Evolutionary conservation across 1,284 basidiomycete species (phyloP), one percentile per base, ranked within the genome.

Genomic region (Farysia itapuensis): DNA sequence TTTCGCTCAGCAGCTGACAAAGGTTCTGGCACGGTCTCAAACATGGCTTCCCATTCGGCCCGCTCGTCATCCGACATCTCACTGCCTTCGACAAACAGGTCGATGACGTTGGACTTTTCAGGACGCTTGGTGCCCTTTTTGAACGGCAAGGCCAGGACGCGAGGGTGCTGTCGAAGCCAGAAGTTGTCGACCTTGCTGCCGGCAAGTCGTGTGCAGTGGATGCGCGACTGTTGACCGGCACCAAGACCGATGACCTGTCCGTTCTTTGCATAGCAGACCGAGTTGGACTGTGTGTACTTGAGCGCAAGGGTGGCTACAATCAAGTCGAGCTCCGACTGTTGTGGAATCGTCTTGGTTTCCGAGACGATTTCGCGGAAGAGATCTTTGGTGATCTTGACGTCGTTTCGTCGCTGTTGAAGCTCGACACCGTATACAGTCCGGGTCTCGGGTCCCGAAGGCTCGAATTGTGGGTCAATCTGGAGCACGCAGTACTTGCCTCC

Each of bases 241-340:
- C 94, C 94, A 38, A 97, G 87, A 45, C 95, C 95, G 71, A 99
- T 85, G 76, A 96, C 88, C 24, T 91, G 86, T 26, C 94, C 95
- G 75, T 86, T 87, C 71, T 88, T 87, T 2, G 94, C 91, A 78
- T 97, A 99, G 39, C 93, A 89, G 41, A 99, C 95, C 64, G 89
- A 93, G 83, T 98, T 98, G 52, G 93, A 97, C 79, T 98, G 95
- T 0, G 94, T 99, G 82, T 97, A 98, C 79, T 98, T 99, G 73
- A 98, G 84, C 1, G 94, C 88, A 25, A 97, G 86, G 3, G 93
- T 97, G 15, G 95, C 95, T 21, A 76, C 74, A 16, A 65, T 57
- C 47, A 76, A 49, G 49, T 76, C 74, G 35, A 76, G 64, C 41
- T 63, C 45, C 11, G 69, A 64, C 20, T 57, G 39, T 24, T 72